phyloP scores from a whole-genome alignment of 768 basidiomycete species.

The Dacryopinax spathularia region DNA sequence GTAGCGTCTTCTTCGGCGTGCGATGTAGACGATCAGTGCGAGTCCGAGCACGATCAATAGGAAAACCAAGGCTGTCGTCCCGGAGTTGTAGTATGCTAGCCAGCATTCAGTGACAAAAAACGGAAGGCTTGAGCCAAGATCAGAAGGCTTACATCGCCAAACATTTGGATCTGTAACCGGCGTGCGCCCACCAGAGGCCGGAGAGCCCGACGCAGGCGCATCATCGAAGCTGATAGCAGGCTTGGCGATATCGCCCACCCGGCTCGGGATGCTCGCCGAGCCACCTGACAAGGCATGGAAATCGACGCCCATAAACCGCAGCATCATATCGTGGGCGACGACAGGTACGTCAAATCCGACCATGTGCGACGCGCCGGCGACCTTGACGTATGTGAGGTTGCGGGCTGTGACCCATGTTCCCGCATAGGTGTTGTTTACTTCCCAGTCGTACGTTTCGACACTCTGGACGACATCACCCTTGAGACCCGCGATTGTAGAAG shows the following conservation, averaged over 20 bases:
- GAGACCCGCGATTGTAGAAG: background rate
- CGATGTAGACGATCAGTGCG: conserved; percentile 68
- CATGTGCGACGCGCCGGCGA: conserved; percentile 95
- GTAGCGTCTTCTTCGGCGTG: conserved; percentile 31
- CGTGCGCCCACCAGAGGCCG: background rate
- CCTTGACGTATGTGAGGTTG: conserved; percentile 86
- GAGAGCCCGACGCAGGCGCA: conserved; percentile 18
- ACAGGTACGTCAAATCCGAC: conserved; percentile 76
- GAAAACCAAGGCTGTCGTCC: conserved; percentile 73
- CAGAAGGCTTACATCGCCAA: background rate
- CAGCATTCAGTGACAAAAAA: too few species aligned
- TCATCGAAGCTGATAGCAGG: conserved; percentile 42
- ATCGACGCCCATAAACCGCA: conserved; percentile 90
- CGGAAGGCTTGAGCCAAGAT: too few species aligned
- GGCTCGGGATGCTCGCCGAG: conserved; percentile 66
- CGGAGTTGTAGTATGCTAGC: conserved; percentile 93
- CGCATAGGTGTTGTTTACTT: conserved; percentile 56
- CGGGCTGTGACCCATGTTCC: conserved; percentile 85
- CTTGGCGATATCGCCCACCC: conserved; percentile 58
- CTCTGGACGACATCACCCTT: conserved; percentile 17
- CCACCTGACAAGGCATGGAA: conserved; percentile 67
- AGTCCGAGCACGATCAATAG: conserved; percentile 53
- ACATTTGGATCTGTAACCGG: background rate
- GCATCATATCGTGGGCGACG: conserved; percentile 91
- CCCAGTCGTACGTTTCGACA: conserved; percentile 59